Evolutionary conservation across 768 basidiomycete genomes (phyloP).

Genomic region (Lactarius hengduanensis): DNA sequence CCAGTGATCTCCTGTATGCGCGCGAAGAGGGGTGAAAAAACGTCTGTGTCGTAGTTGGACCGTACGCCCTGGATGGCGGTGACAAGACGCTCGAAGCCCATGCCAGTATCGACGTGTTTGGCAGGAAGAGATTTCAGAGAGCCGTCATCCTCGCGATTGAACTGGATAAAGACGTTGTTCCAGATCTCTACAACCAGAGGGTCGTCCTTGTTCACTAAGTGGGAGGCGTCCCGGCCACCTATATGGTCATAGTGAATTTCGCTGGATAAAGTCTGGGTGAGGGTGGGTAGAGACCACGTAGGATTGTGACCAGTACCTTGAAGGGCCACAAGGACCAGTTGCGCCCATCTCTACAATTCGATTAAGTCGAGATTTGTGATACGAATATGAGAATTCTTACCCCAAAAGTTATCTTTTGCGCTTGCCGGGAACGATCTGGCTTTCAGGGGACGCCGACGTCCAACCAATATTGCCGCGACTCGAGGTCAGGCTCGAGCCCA

Average conservation of each 20-base stretch:
- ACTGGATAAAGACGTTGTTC: constrained; percentile 99
- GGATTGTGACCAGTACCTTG: constrained; percentile 53
- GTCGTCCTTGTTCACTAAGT: constrained; percentile 94
- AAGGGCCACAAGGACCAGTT: constrained; percentile 97
- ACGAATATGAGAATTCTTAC: constrained; percentile 44
- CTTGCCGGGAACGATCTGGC: constrained; percentile 92
- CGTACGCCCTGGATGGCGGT: constrained; percentile 87
- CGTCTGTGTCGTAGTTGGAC: constrained; percentile 98
- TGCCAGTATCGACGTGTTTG: constrained; percentile 97
- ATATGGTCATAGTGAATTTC: constrained; percentile 98
- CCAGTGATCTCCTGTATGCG: constrained; percentile 88
- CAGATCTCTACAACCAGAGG: constrained; percentile 97
- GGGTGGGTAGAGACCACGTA: neutral
- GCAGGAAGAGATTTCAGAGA: constrained; percentile 77
- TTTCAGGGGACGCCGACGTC: constrained; percentile 85
- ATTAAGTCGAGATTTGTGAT: constrained; percentile 7
- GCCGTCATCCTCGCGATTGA: constrained; percentile 91
- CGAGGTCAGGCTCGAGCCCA: constrained; percentile 83
- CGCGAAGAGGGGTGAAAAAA: constrained; percentile 86
- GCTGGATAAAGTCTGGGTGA: constrained; percentile 39
- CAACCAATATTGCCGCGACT: constrained; percentile 86
- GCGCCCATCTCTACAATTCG: constrained; percentile 87
- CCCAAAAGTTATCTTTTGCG: constrained; percentile 99
- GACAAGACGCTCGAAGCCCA: constrained; percentile 98
- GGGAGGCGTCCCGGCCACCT: constrained; percentile 92